Evolutionary conservation across 2,329 filamentous ascomycete species (phyloP), one percentile per base, ranked within the genome.

Genomic region (Fusarium secorum): DNA sequence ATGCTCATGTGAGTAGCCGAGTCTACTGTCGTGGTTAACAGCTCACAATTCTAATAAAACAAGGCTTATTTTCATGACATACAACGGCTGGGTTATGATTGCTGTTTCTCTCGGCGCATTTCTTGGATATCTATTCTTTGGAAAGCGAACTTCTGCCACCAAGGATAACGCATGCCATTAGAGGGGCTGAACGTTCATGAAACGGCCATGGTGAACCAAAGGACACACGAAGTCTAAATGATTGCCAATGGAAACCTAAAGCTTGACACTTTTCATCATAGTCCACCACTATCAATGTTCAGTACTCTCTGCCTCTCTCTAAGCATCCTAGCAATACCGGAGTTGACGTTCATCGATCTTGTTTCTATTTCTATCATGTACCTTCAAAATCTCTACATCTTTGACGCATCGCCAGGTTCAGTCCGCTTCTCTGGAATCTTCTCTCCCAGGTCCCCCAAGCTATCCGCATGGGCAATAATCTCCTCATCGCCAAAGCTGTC

Each of bases 31-130:
- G 35, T 20, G 13, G 15, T 20, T 11, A 22, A n/a, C 22, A 20
- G 41, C 22, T 15, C 14, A 38, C 11, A n/a, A 30, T 14, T 38
- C 42, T 63, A 49, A 53, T 60, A 53, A 52, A 57, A 11, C n/a
- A 65, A 98, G 95, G 96, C 86, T 99, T 67, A 83, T 99, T 26
- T 99, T 99, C 83, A 99, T 99, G 96, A 99, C 96, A n/a, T 99
- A 99, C 83, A 99, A 99, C 77, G 96, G 96, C 61, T 97, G 93
- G 91, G 90, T 99, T 74, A 99, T 99, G 96, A 82, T 97, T 73
- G 89, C 95, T 6, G 95, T 98, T 20, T 92, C 92, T 1, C 84
- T 97, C 14, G 96, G 96, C 20, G 95, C 95, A 0, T 97, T 97
- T 73, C 81, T 97, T 46, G 96, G 96, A 45, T 98, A 97, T 79